These are phyloP conservation scores for Canavalia ensiformis DNA, from an alignment of 306 rosid species.

Conservation along the genomic window DNA sequence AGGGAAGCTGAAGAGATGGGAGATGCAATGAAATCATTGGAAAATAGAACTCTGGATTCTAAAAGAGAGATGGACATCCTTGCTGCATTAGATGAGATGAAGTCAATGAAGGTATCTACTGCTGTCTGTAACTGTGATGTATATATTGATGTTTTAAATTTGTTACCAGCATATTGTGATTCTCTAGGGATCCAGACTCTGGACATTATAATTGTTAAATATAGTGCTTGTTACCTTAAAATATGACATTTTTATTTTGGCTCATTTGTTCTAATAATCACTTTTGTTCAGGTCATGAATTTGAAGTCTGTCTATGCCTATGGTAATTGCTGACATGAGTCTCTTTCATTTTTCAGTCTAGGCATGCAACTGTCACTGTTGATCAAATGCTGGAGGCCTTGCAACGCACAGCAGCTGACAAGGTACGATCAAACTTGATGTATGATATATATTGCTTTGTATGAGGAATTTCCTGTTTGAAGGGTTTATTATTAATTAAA, in stretches of 20 bases:
- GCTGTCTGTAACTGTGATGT: constrained; percentile 2
- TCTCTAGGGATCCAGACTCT: no score
- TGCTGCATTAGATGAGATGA: constrained; percentile 98
- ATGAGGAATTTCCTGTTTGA: not conserved
- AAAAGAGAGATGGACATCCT: constrained; percentile 77
- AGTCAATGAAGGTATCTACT: constrained; percentile 83
- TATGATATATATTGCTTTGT: constrained; percentile 35
- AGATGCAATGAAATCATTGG: constrained; percentile 88
- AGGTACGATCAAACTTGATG: constrained; percentile 59
- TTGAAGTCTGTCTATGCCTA: not conserved
- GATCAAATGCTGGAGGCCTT: constrained; percentile 91
- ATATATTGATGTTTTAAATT: not conserved
- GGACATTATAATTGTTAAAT: no score
- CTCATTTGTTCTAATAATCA: not conserved
- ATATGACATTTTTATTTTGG: not conserved
- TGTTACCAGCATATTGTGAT: not conserved
- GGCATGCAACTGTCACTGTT: constrained; percentile 88
- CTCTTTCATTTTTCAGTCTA: constrained; percentile 65
- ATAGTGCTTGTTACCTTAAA: not conserved
- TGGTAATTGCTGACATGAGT: constrained; percentile 37
- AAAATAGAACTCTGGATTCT: constrained; percentile 90
- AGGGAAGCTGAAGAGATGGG: constrained; percentile 89
- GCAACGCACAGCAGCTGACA: constrained; percentile 64
- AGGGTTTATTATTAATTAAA: not conserved
- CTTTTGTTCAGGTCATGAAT: not conserved